A percentile compares a stretch with the other conserved stretches of the same genome.
Evolutionary conservation across 2,329 filamentous ascomycete species (phyloP).

Genomic region (Alternaria longipes): DNA sequence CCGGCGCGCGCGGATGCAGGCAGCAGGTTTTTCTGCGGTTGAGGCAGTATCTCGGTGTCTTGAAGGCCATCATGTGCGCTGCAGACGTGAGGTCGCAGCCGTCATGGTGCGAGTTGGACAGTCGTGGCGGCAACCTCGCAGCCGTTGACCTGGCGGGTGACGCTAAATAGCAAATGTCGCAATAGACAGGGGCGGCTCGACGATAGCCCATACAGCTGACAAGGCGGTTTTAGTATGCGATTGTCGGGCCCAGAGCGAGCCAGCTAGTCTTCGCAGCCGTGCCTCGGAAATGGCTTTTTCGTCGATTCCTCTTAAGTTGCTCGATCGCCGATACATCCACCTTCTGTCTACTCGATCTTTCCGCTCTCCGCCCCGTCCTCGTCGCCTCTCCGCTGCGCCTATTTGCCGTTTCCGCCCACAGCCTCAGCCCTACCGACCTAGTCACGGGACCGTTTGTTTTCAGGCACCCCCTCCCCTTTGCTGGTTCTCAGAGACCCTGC

Average conservation of each 20-base stretch:
- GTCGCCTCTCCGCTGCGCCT: conserved; percentile 11
- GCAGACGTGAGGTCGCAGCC: background rate
- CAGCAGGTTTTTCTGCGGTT: conserved; percentile 2
- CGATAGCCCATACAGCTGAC: conserved; percentile 13
- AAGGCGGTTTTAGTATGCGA: conserved; percentile 16
- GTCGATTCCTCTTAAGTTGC: conserved; percentile 18
- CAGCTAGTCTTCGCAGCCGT: conserved; percentile 10
- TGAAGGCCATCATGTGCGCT: background rate
- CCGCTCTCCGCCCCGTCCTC: conserved; percentile 9
- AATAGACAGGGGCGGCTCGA: conserved; percentile 16
- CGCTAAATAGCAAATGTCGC: conserved; percentile 18
- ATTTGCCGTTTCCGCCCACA: conserved; percentile 5
- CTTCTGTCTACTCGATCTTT: conserved; percentile 1
- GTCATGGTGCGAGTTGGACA: background rate
- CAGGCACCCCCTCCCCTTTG: background rate
- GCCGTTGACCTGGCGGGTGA: conserved; percentile 13
- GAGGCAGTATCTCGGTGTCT: background rate
- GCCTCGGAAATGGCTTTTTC: conserved; percentile 13
- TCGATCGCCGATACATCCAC: conserved; percentile 16
- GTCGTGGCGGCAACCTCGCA: conserved; percentile 4
- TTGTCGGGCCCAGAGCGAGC: conserved; percentile 13
- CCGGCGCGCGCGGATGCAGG: background rate
- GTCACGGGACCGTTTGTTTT: conserved; percentile 13
- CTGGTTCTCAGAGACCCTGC: conserved; percentile 14
- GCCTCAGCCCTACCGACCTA: conserved; percentile 16